Percentiles rank a stretch among this genome's conserved stretches.
phyloP scores from a whole-genome alignment of 805 yeast species.

The Metschnikowia amazonensis region DNA sequence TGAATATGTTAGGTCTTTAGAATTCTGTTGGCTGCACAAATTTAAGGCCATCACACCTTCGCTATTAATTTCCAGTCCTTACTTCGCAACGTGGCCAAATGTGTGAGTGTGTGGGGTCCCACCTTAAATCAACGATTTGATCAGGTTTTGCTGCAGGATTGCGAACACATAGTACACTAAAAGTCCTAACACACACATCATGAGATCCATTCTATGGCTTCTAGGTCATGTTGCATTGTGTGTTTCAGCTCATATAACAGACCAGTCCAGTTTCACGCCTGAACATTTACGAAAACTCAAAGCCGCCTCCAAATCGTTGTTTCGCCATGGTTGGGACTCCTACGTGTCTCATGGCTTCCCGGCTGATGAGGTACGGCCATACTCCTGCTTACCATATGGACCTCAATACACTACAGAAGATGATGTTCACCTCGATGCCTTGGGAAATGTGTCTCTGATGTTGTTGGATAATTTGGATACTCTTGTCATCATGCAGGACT shows the following conservation, averaged over 20 bases:
- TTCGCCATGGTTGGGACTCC: conserved; percentile 70
- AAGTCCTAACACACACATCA: not conserved
- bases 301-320: conserved; percentile 52
- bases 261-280: conserved; percentile 34
- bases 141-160: not conserved
- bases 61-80: no score
- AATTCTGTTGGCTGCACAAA: no score
- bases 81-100: no score
- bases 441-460: conserved; percentile 81
- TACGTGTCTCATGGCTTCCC: conserved; percentile 75
- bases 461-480: conserved; percentile 78
- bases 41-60: no score
- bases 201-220: conserved; percentile 2
- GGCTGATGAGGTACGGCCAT: conserved; percentile 74
- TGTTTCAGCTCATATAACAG: not conserved
- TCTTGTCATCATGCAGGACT: conserved; percentile 66
- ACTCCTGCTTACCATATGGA: conserved; percentile 64
- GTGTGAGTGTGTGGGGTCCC: no score
- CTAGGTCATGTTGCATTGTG: not conserved
- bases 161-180: not conserved
- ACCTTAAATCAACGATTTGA: no score
- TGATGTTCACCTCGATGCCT: conserved; percentile 71
- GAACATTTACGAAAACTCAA: conserved; percentile 31
- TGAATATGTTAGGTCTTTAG: no score
- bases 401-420: conserved; percentile 52